These are phyloP conservation scores for Mucor lusitanicus DNA, from an alignment of 371 early-diverging fungal species.

Conservation along the genomic window DNA sequence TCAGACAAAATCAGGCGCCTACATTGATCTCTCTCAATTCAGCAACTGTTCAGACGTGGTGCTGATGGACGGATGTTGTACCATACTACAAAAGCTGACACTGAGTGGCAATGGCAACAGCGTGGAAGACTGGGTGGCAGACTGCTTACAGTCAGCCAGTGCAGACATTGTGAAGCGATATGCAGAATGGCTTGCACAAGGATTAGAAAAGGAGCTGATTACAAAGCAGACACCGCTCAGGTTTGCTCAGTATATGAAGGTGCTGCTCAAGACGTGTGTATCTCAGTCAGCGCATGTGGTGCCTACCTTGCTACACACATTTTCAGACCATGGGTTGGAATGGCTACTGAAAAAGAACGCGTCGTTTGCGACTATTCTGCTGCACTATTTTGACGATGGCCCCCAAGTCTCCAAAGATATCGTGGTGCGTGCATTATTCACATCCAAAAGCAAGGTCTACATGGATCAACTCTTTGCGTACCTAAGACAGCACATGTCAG, in stretches of 20 bases:
- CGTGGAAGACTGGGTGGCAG: constrained; percentile 18
- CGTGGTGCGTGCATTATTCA: constrained; percentile 20
- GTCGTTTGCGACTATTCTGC: constrained; percentile 4
- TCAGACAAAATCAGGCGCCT: constrained; percentile 34
- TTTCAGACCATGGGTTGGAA: constrained; percentile 6
- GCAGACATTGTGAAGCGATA: constrained; percentile 25
- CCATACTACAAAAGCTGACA: constrained; percentile 24
- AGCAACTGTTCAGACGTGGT: constrained; percentile 8
- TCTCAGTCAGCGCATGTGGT: constrained; percentile 18
- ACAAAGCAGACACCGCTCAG: not conserved
- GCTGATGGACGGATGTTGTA: constrained; percentile 24
- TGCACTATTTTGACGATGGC: constrained; percentile 33
- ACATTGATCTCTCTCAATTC: constrained; percentile 26
- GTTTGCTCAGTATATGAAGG: not conserved
- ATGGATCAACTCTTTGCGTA: constrained; percentile 23
- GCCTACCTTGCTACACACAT: constrained; percentile 18
- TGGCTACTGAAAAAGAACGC: constrained; percentile 19
- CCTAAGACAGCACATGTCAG: constrained; percentile 21
- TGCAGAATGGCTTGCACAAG: constrained; percentile 26
- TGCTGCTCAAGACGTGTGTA: not conserved
- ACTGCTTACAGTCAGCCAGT: constrained; percentile 23
- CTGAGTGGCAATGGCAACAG: not conserved
- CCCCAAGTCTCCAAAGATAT: constrained; percentile 28
- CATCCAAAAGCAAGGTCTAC: constrained; percentile 24
- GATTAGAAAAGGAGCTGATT: constrained; percentile 7